Evolutionary conservation across 2,329 filamentous ascomycete species (phyloP).

Genomic region (Verticillium longisporum): DNA sequence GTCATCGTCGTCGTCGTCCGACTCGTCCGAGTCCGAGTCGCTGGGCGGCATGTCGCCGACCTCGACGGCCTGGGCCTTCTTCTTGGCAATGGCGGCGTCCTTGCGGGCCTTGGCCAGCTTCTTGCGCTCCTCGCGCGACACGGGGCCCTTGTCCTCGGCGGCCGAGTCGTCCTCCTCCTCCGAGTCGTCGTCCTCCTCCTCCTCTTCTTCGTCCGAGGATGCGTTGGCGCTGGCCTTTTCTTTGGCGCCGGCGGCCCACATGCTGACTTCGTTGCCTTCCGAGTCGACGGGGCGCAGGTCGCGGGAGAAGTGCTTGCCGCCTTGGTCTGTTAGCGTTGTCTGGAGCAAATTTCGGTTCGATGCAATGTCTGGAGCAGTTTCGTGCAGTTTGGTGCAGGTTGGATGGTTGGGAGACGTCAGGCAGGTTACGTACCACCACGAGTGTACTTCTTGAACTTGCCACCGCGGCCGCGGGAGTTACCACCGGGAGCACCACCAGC

Average conservation of each 20-base stretch:
- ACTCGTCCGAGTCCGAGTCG: constrained; percentile 51
- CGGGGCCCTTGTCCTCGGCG: constrained; percentile 40
- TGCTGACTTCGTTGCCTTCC: constrained; percentile 81
- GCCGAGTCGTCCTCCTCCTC: constrained; percentile 39
- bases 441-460: constrained; percentile 91
- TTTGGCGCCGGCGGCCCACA: constrained; percentile 64
- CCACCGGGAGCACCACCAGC: constrained; percentile 36
- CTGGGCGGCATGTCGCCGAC: constrained; percentile 81
- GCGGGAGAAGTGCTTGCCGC: constrained; percentile 92
- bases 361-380: neutral
- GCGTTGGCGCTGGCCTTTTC: constrained; percentile 37
- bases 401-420: neutral
- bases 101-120: constrained; percentile 86
- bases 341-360: too few species aligned
- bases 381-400: neutral
- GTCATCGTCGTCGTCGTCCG: constrained; percentile 32
- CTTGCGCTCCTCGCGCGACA: constrained; percentile 78
- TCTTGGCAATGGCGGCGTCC: constrained; percentile 75
- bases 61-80: constrained; percentile 64
- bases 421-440: constrained; percentile 71
- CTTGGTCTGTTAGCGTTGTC: constrained; percentile 24
- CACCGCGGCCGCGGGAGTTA: constrained; percentile 69
- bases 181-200: constrained; percentile 46
- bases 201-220: constrained; percentile 45
- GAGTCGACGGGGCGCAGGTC: constrained; percentile 82